Percentiles rank a stretch among this genome's conserved stretches.
Conservation (phyloP, 441 rosid species). For the Syzygium malaccense region DNA sequence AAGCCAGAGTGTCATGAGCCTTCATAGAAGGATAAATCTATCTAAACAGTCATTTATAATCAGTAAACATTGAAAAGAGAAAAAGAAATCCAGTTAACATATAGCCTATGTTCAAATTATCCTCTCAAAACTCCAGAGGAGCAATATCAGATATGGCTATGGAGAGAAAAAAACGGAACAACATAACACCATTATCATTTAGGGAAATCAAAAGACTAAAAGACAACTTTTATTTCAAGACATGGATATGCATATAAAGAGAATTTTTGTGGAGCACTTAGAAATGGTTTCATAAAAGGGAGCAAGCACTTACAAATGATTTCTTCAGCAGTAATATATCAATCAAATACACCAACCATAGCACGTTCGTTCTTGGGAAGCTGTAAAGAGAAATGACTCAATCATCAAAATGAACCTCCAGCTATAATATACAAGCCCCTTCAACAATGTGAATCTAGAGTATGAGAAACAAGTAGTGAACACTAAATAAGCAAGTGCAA, state of each 20-base stretch:
- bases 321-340: conserved; percentile 77
- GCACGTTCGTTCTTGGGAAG: conserved; percentile 81
- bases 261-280: background rate
- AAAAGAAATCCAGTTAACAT: background rate
- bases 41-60: background rate
- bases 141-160: background rate
- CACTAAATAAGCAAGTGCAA: background rate
- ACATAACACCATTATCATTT: background rate
- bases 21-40: background rate
- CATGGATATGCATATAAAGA: background rate
- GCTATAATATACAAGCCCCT: background rate
- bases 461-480: background rate
- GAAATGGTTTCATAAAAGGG: background rate
- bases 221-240: background rate
- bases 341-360: conserved; percentile 89
- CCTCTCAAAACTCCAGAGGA: background rate
- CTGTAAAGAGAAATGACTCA: conserved; percentile 23
- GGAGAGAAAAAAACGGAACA: background rate
- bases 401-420: background rate
- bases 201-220: background rate
- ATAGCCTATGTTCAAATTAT: background rate
- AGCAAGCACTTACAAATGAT: conserved; percentile 63
- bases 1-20: background rate
- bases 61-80: background rate
- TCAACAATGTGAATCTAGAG: background rate